Evolutionary conservation across 306 rosid species (phyloP).

Genomic region (Boehmeria nivea): DNA sequence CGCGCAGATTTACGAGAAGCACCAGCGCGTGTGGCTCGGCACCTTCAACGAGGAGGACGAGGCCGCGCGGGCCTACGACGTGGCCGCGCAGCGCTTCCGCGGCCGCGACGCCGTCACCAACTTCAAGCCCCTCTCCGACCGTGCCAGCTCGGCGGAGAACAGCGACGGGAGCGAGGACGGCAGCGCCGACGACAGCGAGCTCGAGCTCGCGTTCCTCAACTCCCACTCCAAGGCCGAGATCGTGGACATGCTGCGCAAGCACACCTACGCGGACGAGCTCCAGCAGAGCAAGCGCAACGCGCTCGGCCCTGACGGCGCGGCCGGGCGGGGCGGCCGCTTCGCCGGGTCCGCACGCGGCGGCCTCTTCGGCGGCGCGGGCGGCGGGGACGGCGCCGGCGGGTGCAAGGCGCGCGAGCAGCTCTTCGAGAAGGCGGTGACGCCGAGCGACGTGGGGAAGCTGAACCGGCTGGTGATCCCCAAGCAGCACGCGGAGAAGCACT

Average conservation of each 20-base stretch:
- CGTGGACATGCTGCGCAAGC: slow-evolving; percentile 96
- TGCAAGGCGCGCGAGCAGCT: slow-evolving; percentile 57
- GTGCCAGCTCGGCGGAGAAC: background rate
- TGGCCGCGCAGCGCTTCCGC: slow-evolving; percentile 82
- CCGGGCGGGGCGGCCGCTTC: too few relatives aligned
- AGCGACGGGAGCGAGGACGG: background rate
- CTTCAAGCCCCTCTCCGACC: slow-evolving; percentile 44
- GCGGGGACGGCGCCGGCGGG: background rate
- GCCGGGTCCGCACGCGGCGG: background rate
- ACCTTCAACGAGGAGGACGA: slow-evolving; percentile 90
- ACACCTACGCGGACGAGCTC: slow-evolving; percentile 82
- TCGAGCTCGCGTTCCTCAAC: slow-evolving; percentile 52
- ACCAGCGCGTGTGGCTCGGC: slow-evolving; percentile 95
- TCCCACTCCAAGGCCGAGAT: slow-evolving; percentile 84
- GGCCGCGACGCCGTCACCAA: slow-evolving; percentile 92
- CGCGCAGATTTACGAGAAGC: slow-evolving; percentile 99
- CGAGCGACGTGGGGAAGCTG: slow-evolving; percentile 90
- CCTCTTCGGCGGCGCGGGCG: background rate
- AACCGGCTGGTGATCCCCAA: slow-evolving; percentile 88
- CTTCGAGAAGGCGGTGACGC: slow-evolving; percentile 87
- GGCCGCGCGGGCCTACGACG: slow-evolving; percentile 85
- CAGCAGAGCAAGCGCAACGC: slow-evolving; percentile 72
- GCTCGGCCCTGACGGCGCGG: slow-evolving; percentile 7
- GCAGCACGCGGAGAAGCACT: slow-evolving; percentile 95
- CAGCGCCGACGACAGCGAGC: slow-evolving; percentile 26